phyloP scores from a whole-genome alignment of 176 grass and related monocot species.

The Oryza coarctata region DNA sequence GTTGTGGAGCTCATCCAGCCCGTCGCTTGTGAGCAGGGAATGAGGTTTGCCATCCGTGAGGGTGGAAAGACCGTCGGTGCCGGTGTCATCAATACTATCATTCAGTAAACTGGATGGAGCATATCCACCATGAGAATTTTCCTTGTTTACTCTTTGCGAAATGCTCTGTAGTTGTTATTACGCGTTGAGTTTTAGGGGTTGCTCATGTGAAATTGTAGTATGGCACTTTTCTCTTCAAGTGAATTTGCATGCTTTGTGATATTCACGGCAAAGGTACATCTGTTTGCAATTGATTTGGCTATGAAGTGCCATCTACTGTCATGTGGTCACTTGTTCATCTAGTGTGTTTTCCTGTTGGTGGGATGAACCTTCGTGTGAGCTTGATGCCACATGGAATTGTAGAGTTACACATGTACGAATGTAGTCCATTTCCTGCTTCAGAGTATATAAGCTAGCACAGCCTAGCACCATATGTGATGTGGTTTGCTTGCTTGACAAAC shows the following conservation, averaged over 20 bases:
- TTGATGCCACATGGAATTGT: neutral
- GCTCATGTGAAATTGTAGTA: conserved; percentile 58
- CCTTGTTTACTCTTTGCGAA: conserved; percentile 46
- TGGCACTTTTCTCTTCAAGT: conserved; percentile 52
- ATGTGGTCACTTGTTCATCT: conserved; percentile 7
- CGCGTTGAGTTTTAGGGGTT: conserved; percentile 56
- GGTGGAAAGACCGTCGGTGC: conserved; percentile 88
- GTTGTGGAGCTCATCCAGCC: conserved; percentile 80
- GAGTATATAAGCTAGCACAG: neutral
- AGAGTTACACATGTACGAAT: neutral
- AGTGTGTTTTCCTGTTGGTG: conserved; percentile 16
- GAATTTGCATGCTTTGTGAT: conserved; percentile 57
- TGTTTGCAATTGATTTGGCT: conserved; percentile 39
- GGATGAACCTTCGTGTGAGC: conserved; percentile 17
- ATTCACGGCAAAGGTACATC: conserved; percentile 46
- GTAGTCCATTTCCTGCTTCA: conserved; percentile 11
- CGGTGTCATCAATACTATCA: conserved; percentile 71
- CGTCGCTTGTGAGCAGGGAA: conserved; percentile 75
- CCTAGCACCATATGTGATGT: neutral
- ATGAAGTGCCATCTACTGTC: conserved; percentile 13
- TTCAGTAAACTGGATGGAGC: conserved; percentile 53
- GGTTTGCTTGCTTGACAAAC: conserved; percentile 15
- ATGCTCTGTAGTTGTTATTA: conserved; percentile 63
- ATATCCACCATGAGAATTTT: conserved; percentile 44
- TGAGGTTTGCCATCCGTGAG: conserved; percentile 89